A percentile compares a stretch with the other conserved stretches of the same genome.
Conservation (phyloP, 257 asterid genomes). For the Lycium ferocissimum region DNA sequence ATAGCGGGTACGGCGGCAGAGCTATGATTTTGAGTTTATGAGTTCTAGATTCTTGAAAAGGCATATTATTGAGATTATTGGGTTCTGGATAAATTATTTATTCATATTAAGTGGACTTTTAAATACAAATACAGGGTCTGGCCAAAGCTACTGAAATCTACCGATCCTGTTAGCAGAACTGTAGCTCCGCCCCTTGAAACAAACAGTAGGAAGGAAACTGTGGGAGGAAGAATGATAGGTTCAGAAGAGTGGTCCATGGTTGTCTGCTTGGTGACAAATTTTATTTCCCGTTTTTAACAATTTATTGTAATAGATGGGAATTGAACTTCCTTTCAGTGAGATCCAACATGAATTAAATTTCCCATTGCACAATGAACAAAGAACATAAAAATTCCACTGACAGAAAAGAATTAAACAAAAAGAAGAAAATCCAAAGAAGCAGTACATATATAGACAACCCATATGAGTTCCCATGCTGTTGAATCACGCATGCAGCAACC, state of each 20-base stretch:
- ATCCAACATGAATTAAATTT: constrained; percentile 37
- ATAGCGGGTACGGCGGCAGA: neutral
- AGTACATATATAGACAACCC: constrained; percentile 57
- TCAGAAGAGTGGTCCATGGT: constrained; percentile 33
- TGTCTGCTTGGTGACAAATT: constrained; percentile 26
- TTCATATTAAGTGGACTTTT: no score
- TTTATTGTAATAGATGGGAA: neutral
- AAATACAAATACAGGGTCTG: no score
- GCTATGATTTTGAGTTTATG: no score
- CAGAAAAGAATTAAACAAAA: constrained; percentile 24
- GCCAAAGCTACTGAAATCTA: no score
- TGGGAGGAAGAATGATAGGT: constrained; percentile 3
- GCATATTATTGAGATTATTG: no score
- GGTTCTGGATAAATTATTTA: no score
- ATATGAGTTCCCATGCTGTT: constrained; percentile 83
- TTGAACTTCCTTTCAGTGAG: neutral
- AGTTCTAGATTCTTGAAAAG: no score
- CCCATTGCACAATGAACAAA: constrained; percentile 23
- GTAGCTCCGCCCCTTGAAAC: no score
- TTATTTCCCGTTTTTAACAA: constrained; percentile 5
- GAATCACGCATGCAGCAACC: constrained; percentile 50
- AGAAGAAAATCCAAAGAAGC: constrained; percentile 28
- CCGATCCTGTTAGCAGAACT: no score
- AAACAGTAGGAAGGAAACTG: neutral
- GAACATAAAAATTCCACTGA: constrained; percentile 34